phyloP scores from a whole-genome alignment of 768 basidiomycete genomes.

The Rhizopogon rudus region DNA sequence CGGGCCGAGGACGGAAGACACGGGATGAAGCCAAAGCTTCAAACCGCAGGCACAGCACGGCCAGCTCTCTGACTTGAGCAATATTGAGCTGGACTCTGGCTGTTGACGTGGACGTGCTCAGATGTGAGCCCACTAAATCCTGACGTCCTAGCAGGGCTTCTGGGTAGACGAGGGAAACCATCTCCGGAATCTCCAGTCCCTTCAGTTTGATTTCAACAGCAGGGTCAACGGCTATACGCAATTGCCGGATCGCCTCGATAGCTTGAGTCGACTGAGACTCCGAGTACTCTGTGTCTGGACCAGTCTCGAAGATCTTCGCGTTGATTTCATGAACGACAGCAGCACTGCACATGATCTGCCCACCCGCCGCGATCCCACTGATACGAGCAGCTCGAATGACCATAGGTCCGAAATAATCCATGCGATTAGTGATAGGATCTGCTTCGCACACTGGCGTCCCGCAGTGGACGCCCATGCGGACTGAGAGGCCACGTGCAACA shows the following conservation, averaged over 20 bases:
- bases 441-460: slow-evolving; percentile 86
- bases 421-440: slow-evolving; percentile 87
- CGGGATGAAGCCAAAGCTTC: slow-evolving; percentile 69
- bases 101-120: slow-evolving; percentile 4
- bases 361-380: slow-evolving; percentile 76
- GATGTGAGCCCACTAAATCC: slow-evolving; percentile 37
- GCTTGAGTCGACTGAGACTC: slow-evolving; percentile 51
- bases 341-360: slow-evolving; percentile 88
- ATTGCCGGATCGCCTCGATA: slow-evolving; percentile 68
- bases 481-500: slow-evolving; percentile 83
- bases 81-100: slow-evolving; percentile 60
- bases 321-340: slow-evolving; percentile 82
- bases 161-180: slow-evolving; percentile 83
- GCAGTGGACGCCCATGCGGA: slow-evolving; percentile 97
- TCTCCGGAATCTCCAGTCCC: slow-evolving; percentile 89
- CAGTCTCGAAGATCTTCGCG: slow-evolving; percentile 50
- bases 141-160: slow-evolving; percentile 65
- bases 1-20: slow-evolving; percentile 49
- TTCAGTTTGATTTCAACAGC: slow-evolving; percentile 92
- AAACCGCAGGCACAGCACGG: slow-evolving; percentile 67
- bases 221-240: slow-evolving; percentile 65
- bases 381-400: slow-evolving; percentile 92
- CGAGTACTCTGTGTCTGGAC: slow-evolving; percentile 58
- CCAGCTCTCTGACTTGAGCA: slow-evolving; percentile 72
- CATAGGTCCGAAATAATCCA: slow-evolving; percentile 98